Conservation (phyloP, 2,329 filamentous ascomycete genomes). For the Ophiostoma novo-ulmi region DNA sequence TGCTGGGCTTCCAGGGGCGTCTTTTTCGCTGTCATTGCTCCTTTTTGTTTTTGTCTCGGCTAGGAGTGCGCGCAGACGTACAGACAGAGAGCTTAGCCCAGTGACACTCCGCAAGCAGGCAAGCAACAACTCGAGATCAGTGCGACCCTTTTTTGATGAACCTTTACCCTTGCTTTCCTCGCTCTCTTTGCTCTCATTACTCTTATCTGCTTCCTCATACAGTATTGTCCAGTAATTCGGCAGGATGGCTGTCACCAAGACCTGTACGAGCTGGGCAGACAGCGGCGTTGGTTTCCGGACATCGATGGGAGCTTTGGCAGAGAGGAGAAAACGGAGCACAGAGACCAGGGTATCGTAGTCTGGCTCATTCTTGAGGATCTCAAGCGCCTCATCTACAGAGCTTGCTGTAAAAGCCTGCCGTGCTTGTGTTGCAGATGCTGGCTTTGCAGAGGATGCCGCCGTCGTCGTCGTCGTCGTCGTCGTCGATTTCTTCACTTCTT, state of each 20-base stretch:
- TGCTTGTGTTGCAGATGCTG: background rate
- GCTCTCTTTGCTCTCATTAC: background rate
- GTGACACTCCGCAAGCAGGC: conserved; percentile 65
- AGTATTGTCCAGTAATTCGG: conserved; percentile 77
- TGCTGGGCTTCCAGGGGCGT: conserved; percentile 32
- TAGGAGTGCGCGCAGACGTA: conserved; percentile 61
- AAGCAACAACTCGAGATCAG: conserved; percentile 50
- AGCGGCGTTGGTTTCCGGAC: conserved; percentile 60
- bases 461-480: conserved; percentile 12
- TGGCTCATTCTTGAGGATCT: conserved; percentile 57
- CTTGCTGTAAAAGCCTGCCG: conserved; percentile 21
- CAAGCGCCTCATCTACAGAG: conserved; percentile 50
- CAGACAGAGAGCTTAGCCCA: conserved; percentile 70
- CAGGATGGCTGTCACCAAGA: conserved; percentile 66
- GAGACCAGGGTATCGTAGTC: conserved; percentile 52
- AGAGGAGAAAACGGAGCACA: conserved; percentile 49
- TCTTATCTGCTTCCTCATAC: conserved; percentile 33
- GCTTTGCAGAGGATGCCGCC: background rate
- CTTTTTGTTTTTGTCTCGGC: conserved; percentile 43
- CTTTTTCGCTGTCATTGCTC: conserved; percentile 26
- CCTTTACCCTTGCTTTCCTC: background rate
- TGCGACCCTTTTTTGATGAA: background rate
- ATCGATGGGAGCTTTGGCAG: conserved; percentile 35
- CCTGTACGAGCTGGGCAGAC: conserved; percentile 68
- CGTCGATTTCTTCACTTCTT: conserved; percentile 32